Evolutionary conservation across 768 basidiomycete species (phyloP).

Genomic region (Cyclocybe aegerita): DNA sequence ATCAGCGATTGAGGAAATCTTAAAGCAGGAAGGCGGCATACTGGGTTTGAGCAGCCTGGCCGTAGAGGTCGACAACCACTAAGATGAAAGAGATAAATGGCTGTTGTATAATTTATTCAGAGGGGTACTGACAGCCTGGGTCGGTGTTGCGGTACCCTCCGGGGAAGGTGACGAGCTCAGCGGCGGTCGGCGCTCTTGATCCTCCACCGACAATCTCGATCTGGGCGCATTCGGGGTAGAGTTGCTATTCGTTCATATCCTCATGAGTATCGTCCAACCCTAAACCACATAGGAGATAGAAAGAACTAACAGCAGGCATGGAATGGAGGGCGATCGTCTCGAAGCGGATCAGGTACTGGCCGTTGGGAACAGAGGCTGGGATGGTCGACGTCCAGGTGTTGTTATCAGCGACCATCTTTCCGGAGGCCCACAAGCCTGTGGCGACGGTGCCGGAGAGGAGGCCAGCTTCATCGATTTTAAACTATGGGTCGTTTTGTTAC

Average conservation of each 20-base stretch:
- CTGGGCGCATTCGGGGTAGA: constrained; percentile 65
- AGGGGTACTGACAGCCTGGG: constrained; percentile 35
- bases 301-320: constrained; percentile 44
- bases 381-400: constrained; percentile 46
- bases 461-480: constrained; percentile 48
- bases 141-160: constrained; percentile 43
- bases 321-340: constrained; percentile 51
- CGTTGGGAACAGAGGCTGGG: constrained; percentile 40
- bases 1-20: neutral
- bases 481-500: constrained; percentile 20
- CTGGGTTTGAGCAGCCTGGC: constrained; percentile 33
- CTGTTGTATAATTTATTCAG: constrained; percentile 5
- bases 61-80: constrained; percentile 43
- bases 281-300: neutral
- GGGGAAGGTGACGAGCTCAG: constrained; percentile 49
- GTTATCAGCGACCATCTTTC: constrained; percentile 45
- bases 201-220: constrained; percentile 42
- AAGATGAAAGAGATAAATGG: constrained; percentile 19
- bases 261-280: neutral
- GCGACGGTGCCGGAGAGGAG: constrained; percentile 42
- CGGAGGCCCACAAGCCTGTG: constrained; percentile 39
- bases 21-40: neutral
- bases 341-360: constrained; percentile 47
- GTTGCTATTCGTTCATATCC: constrained; percentile 44
- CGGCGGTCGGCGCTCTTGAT: constrained; percentile 33